phyloP scores from a whole-genome alignment of 345 rosid species.

The Eucalyptus tenuipes region DNA sequence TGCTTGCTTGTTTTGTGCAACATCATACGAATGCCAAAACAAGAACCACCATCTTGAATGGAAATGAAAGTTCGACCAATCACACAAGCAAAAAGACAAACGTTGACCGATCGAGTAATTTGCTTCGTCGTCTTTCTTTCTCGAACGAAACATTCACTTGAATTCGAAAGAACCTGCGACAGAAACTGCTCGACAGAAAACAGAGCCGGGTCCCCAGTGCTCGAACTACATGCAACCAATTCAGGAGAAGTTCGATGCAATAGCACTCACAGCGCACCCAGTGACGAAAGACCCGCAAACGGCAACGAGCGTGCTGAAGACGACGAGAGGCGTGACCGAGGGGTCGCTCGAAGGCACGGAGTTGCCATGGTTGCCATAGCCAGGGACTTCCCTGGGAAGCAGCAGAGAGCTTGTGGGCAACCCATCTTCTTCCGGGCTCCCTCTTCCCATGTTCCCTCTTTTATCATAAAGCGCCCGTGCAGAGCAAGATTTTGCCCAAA shows the following conservation, averaged over 20 bases:
- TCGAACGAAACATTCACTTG: neutral
- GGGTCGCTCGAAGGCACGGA: neutral
- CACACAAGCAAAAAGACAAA: neutral
- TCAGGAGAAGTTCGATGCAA: neutral
- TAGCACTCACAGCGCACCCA: constrained; percentile 22
- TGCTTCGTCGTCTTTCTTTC: neutral
- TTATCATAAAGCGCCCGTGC: neutral
- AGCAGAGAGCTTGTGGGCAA: neutral
- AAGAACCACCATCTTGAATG: neutral
- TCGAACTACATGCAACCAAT: neutral
- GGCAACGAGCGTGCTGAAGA: constrained; percentile 43
- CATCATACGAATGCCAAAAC: neutral
- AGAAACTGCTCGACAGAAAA: neutral
- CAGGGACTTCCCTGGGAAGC: neutral
- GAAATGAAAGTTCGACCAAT: neutral
- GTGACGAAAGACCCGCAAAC: constrained; percentile 8
- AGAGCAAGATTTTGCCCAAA: neutral
- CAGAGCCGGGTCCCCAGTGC: neutral
- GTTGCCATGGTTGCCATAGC: neutral
- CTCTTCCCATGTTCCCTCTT: neutral
- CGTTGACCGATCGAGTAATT: neutral
- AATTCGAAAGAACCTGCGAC: neutral
- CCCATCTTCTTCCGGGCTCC: neutral
- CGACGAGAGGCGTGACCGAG: constrained; percentile 10
- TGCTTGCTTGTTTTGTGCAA: neutral